Evolutionary conservation across 139 green algal species (phyloP).

Genomic region (Chloropicon primus): DNA sequence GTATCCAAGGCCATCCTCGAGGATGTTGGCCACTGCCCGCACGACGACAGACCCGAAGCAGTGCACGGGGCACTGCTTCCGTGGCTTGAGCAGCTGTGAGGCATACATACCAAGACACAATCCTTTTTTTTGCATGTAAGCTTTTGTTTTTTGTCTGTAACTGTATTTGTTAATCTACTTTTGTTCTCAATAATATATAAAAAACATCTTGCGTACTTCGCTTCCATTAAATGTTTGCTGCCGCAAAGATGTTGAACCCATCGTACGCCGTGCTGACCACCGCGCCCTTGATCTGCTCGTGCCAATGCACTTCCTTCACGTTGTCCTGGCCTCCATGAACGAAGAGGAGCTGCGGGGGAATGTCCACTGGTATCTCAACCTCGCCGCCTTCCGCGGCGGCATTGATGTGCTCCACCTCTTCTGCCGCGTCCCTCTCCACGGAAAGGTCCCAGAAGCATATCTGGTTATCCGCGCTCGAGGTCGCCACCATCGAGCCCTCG

Average conservation of each 20-base stretch:
- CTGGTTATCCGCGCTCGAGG: conserved; percentile 53
- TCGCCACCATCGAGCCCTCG: conserved; percentile 80
- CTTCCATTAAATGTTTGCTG: conserved; percentile 67
- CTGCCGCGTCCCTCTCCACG: conserved; percentile 85
- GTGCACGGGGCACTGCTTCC: neutral
- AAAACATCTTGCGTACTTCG: too few species aligned
- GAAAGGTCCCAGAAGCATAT: conserved; percentile 85
- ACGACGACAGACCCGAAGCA: neutral
- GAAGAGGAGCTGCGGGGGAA: conserved; percentile 64
- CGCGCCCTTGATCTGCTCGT: conserved; percentile 85
- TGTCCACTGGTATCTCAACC: conserved; percentile 49
- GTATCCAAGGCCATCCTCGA: neutral
- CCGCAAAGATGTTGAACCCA: conserved; percentile 93
- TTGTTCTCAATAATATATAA: too few species aligned
- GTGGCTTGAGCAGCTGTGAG: neutral
- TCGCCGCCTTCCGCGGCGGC: conserved; percentile 27
- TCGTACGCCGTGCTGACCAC: conserved; percentile 72
- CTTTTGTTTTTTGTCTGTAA: neutral
- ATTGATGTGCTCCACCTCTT: conserved; percentile 73
- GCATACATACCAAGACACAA: too few species aligned
- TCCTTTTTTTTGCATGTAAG: neutral
- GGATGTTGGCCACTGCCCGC: neutral
- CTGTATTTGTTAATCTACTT: too few species aligned
- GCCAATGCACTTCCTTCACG: conserved; percentile 95
- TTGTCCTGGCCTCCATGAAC: conserved; percentile 83